Evolutionary conservation across 305 asterid genomes (phyloP), one percentile per base, ranked within the genome.

Genomic region (Plantago coronopus): DNA sequence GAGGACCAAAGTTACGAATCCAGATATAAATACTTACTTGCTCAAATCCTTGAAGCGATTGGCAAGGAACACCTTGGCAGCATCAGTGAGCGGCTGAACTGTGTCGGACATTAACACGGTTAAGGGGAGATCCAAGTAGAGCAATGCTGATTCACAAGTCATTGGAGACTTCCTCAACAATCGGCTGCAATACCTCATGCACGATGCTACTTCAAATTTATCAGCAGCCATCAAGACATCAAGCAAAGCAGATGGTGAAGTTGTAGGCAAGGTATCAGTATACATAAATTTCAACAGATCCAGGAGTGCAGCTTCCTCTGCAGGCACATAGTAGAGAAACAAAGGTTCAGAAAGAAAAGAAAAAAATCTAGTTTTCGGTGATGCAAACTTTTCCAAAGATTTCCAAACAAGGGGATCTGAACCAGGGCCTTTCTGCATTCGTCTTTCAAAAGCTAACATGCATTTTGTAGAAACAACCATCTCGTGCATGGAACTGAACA

Each of bases 251-350:
- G 89, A 57, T 15, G 86, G 84, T 29, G 83, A 73, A 19, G 78
- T 69, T 69, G 83, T 76, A 17, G 86, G 70, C 38, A 91, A 58
- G 45, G 81, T 74, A 64, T 81, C 85, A 78, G 84, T 82, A 71
- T 91, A 83, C 88, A 88, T 81, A 59, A 81, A 91, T 69, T 75
- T 80, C 70, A 91, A 77, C 69, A 91, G 77, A 68, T 85, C 96
- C 96, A 88, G 78, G 72, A 91, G 72, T 68, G 95, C 95, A 37
- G 75, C 83, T 86, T 88, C 96, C 76, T 85, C 97, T 90, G 96
- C 74, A 77, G 40, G 13, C 79, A 64, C 46, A 71, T 59, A 71
- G 57, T 6, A 16, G 51, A 68, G 34, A 64, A 47, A 19, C 63
- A 48, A 68, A 40, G 25, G 19, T 23, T 31, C n/a, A n/a, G n/a